These are phyloP conservation scores for Daldinia vernicosa DNA, from an alignment of 495 filamentous ascomycete genomes.

Conservation along the genomic window DNA sequence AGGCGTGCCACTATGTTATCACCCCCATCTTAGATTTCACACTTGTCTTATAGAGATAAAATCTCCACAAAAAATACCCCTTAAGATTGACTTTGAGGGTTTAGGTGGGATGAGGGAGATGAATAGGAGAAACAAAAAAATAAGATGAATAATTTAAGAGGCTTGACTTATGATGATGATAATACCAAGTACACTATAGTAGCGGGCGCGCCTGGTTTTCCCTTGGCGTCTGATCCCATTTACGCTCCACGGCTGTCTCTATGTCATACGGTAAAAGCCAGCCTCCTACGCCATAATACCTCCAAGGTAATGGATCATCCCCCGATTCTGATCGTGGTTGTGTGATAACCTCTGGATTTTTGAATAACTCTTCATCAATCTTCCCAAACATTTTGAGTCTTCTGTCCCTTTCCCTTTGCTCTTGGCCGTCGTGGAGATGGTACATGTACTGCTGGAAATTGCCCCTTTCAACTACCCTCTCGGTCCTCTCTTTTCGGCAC, in stretches of 20 bases:
- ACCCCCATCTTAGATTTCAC: background rate
- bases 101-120: background rate
- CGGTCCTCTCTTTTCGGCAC: constrained; percentile 64
- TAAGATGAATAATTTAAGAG: background rate
- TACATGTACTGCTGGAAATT: constrained; percentile 65
- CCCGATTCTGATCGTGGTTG: constrained; percentile 55
- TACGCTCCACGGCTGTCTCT: constrained; percentile 60
- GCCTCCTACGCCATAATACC: constrained; percentile 62
- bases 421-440: constrained; percentile 64
- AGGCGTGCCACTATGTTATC: background rate
- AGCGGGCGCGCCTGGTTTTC: constrained; percentile 9
- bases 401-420: constrained; percentile 61
- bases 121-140: background rate
- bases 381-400: constrained; percentile 56
- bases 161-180: background rate
- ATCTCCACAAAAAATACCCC: background rate
- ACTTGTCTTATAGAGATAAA: background rate
- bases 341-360: constrained; percentile 45
- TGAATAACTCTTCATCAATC: constrained; percentile 36
- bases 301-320: constrained; percentile 56
- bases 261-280: constrained; percentile 66
- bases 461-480: constrained; percentile 64
- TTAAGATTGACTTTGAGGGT: background rate
- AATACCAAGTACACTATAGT: constrained; percentile 4
- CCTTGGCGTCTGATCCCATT: constrained; percentile 36